Base-by-base conservation (phyloP, 805 yeast species). In the Wickerhamiella vanderwaltii region DNA sequence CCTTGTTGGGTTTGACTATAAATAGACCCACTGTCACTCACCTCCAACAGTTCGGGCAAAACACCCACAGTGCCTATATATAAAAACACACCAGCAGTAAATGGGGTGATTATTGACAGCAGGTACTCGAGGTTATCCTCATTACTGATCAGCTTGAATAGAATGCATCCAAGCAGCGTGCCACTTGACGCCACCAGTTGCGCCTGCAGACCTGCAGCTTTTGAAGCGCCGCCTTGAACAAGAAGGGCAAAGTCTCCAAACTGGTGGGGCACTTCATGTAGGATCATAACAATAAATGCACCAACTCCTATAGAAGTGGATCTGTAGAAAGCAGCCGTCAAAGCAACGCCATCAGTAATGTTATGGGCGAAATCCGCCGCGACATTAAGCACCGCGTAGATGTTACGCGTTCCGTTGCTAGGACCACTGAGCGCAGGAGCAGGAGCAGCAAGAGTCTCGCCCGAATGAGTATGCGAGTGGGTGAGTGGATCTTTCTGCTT, bases 211-310 rank as follows among this genome's bases (percentile, higher is more conserved):
- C 84, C 85, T 47, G 74, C 74, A 58, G 72, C 60, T 58, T 75
- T 75, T 16, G 81, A 65, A 49, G 76, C 71, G 0, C 88, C 88
- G 17, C 78, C 77, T 51, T 76, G 75, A 47, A 77, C 69, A 46
- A 81, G 62, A 19, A 81, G 62, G 0, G 86, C 87, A 60, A 77
- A 81, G 54, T 81, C 91, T 36, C 88, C 87, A 46, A 81, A 71
- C 54, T 79, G 85, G 55, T 81, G 91, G 5, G 91, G 91, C 37
- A 80, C 71, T 56, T 81, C 91, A 56, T 81, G 91, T 58, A 77
- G 70, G 47, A 79, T 68, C 22, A 80, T 77, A 1, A 87, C 83
- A 28, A 79, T 59, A 17, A 80, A 72, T 0, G 87, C 78, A 2
- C 79, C 68, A 18, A 79, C 72, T 0, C 91, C 91, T 13, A 72